Conservation (phyloP, 495 filamentous ascomycete species). For the Amniculicola lignicola region DNA sequence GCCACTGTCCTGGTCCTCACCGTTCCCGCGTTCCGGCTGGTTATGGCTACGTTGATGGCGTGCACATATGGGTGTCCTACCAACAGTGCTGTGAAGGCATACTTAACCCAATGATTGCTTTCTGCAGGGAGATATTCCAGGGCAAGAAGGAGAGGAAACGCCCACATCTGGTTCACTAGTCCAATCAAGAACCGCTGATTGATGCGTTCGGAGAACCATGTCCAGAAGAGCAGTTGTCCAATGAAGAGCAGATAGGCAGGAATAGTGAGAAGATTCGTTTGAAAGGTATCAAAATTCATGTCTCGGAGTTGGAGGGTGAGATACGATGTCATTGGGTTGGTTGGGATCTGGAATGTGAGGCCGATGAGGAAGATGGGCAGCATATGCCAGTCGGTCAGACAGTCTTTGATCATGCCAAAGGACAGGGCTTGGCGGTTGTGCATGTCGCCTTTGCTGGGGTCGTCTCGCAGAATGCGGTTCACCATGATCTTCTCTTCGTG, state of each 20-base stretch:
- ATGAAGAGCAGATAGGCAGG: constrained; percentile 40
- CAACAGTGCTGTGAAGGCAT: neutral
- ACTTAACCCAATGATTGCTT: constrained; percentile 50
- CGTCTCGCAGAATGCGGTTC: constrained; percentile 67
- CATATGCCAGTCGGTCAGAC: constrained; percentile 64
- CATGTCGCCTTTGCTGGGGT: constrained; percentile 63
- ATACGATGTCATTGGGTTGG: constrained; percentile 51
- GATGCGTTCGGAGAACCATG: neutral
- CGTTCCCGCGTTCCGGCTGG: constrained; percentile 15
- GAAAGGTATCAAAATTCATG: constrained; percentile 62
- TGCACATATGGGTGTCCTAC: constrained; percentile 44
- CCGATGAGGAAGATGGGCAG: constrained; percentile 66
- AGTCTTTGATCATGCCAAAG: constrained; percentile 53
- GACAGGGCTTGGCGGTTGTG: constrained; percentile 57
- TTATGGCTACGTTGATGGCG: constrained; percentile 1
- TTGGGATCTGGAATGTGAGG: constrained; percentile 54
- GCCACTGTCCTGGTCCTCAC: constrained; percentile 19
- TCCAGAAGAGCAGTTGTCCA: constrained; percentile 1
- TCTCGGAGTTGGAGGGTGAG: constrained; percentile 57
- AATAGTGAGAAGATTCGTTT: constrained; percentile 66
- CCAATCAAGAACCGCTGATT: neutral
- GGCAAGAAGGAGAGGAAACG: constrained; percentile 52
- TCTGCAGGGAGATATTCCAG: constrained; percentile 48
- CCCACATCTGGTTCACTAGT: constrained; percentile 10
- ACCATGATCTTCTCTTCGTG: constrained; percentile 56